Base-by-base conservation (phyloP, 768 basidiomycete genomes). In the Suillus discolor region DNA sequence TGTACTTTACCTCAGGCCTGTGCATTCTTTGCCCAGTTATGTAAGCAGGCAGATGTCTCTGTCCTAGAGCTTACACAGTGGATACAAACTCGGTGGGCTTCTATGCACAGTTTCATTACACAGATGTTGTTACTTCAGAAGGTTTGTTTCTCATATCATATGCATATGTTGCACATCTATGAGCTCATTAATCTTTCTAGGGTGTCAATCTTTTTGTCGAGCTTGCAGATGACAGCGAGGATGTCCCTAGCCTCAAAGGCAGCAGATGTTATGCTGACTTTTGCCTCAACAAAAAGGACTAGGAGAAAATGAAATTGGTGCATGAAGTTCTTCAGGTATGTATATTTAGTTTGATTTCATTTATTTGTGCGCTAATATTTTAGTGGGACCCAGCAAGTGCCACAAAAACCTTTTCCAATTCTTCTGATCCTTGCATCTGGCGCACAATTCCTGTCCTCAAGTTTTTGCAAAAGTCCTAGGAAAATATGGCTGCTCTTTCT, bases 251-350 rank as follows among this genome's bases (percentile, higher is more conserved):
- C 2, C 65, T 78, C 23, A 63, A 54, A 53, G 70, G n/a, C n/a
- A n/a, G 71, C 9, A 75, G 73, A 65, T 57, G 34, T 15, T 77
- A 77, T 66, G 62, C 60, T 12, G 67, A 75, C 49, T 77, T 70
- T 60, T 53, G 59, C 20, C 66, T 77, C 0, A 20, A 64, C 8
- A 4, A 31, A 1, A 25, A 60, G 5, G 74, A 78, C 57, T 78
- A 75, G 75, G 66, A 68, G n/a, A n/a, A n/a, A n/a, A n/a, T n/a
- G 20, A 64, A 60, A 15, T 65, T 73, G 6, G 71, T 75, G 7
- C 65, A 70, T 12, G 7, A 71, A 73, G 51, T 71, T 73, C 34
- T 66, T 75, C 64, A 45, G 66, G 62, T 72, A 73, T 62, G 15
- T 41, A 15, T 60, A 16, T n/a, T 4, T 47, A 47, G 45, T 16